Evolutionary conservation across 2,329 filamentous ascomycete species (phyloP).

Genomic region (Clarireedia paspali): DNA sequence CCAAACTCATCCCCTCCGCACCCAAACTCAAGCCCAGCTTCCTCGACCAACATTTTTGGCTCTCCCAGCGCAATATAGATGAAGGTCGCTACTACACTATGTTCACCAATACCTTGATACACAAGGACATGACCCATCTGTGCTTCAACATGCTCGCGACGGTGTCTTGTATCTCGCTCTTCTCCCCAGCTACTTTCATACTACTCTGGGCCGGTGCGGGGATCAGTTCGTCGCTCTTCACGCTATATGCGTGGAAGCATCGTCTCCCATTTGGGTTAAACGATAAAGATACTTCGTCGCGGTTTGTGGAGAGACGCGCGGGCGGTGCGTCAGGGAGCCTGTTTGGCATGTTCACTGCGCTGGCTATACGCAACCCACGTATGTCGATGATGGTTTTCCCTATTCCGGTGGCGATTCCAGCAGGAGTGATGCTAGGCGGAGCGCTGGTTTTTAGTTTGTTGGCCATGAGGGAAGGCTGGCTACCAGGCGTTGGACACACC

Average conservation of each 20-base stretch:
- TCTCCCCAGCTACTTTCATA: neutral
- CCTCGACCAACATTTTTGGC: neutral
- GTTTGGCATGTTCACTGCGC: neutral
- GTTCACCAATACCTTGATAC: neutral
- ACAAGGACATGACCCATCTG: neutral
- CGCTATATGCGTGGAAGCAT: neutral
- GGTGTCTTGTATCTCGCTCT: neutral
- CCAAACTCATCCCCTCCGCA: neutral
- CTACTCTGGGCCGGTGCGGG: slow-evolving; percentile 1
- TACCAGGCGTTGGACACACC: neutral
- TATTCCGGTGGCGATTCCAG: neutral
- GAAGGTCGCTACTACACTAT: neutral
- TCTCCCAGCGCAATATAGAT: neutral
- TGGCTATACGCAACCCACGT: neutral
- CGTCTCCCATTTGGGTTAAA: neutral
- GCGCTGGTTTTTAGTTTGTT: neutral
- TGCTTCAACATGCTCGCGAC: neutral
- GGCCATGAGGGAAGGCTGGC: slow-evolving; percentile 1
- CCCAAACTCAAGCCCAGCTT: neutral
- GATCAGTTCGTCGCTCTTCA: neutral
- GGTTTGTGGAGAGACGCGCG: neutral
- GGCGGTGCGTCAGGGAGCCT: slow-evolving; percentile 6
- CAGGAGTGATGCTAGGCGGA: neutral
- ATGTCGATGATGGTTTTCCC: neutral
- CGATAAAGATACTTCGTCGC: too few species aligned